A percentile compares a stretch with the other conserved stretches of the same genome.
phyloP scores from a whole-genome alignment of 2,329 filamentous ascomycete species.

The Leptographium galeiforme region DNA sequence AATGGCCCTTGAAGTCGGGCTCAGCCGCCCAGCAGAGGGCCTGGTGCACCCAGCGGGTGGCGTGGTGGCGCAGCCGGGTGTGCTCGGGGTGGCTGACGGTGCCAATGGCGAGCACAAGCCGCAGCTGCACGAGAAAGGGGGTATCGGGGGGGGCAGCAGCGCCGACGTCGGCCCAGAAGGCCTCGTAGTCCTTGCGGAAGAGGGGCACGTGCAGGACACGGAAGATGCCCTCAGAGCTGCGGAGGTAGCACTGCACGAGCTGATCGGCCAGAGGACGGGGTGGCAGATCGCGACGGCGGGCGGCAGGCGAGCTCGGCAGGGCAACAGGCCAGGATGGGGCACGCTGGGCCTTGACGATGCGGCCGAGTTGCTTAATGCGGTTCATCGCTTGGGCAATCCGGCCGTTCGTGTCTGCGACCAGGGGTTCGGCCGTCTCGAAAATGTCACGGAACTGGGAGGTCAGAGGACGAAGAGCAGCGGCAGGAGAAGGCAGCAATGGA shows the following conservation, averaged over 20 bases:
- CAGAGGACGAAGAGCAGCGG: not conserved
- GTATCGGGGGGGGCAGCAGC: conserved; percentile 14
- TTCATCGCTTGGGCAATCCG: conserved; percentile 22
- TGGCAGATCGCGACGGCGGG: conserved; percentile 25
- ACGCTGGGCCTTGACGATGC: conserved; percentile 34
- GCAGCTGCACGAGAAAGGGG: conserved; percentile 34
- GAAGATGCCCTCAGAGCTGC: conserved; percentile 40
- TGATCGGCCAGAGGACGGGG: conserved; percentile 30
- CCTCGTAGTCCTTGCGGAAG: conserved; percentile 39
- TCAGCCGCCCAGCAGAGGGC: conserved; percentile 33
- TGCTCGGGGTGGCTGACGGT: conserved; percentile 30
- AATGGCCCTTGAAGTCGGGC: conserved; percentile 32
- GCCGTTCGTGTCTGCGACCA: conserved; percentile 20
- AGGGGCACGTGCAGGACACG: conserved; percentile 44
- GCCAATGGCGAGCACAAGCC: conserved; percentile 39
- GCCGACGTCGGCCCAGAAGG: conserved; percentile 26
- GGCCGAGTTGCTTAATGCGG: conserved; percentile 38
- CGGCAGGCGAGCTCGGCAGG: conserved; percentile 9
- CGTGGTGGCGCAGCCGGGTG: conserved; percentile 26
- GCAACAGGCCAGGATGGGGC: conserved; percentile 3
- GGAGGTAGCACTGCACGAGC: conserved; percentile 38
- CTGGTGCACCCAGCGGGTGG: conserved; percentile 38
- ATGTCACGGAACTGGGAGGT: conserved; percentile 5
- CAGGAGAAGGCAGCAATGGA: conserved; percentile 10
- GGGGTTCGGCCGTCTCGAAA: conserved; percentile 4